A percentile compares a stretch with the other conserved stretches of the same genome.
Conservation (phyloP, 495 filamentous ascomycete genomes). For the Trichoderma parareesei region DNA sequence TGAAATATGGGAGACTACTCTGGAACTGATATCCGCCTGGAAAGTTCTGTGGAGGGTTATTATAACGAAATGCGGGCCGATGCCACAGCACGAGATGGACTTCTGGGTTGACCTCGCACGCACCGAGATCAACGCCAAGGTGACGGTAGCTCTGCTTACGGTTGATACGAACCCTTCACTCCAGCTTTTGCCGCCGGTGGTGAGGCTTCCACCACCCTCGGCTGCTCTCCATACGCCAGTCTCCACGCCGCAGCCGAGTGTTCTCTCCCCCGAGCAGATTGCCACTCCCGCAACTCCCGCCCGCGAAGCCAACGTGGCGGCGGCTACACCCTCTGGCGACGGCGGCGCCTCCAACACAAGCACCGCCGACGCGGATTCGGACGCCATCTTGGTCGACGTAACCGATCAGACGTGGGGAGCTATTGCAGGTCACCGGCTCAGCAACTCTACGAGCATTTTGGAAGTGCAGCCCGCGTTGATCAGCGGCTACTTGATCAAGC, state of each 20-base stretch:
- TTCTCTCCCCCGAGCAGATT: constrained; percentile 48
- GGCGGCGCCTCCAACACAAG: constrained; percentile 24
- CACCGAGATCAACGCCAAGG: constrained; percentile 31
- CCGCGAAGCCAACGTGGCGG: constrained; percentile 36
- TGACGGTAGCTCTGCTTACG: constrained; percentile 53
- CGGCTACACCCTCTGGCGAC: constrained; percentile 51
- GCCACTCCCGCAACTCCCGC: constrained; percentile 39
- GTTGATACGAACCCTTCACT: constrained; percentile 60
- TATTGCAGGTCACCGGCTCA: constrained; percentile 62
- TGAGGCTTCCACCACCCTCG: constrained; percentile 34
- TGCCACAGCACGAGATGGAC: constrained; percentile 69
- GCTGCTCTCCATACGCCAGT: constrained; percentile 44
- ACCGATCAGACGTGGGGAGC: constrained; percentile 78
- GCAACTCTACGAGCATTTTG: constrained; percentile 53
- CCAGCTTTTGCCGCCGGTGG: constrained; percentile 48
- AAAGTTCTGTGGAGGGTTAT: constrained; percentile 76
- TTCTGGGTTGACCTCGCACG: constrained; percentile 42
- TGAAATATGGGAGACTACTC: constrained; percentile 82
- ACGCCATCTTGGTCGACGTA: constrained; percentile 66
- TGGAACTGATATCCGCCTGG: constrained; percentile 60
- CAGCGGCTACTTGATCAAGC: constrained; percentile 71
- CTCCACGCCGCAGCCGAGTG: constrained; percentile 48
- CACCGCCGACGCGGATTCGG: constrained; percentile 51
- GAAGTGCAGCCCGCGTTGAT: constrained; percentile 58
- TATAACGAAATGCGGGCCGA: constrained; percentile 62